Conservation (phyloP, 345 rosid genomes). For the Bruguiera sexangula region DNA sequence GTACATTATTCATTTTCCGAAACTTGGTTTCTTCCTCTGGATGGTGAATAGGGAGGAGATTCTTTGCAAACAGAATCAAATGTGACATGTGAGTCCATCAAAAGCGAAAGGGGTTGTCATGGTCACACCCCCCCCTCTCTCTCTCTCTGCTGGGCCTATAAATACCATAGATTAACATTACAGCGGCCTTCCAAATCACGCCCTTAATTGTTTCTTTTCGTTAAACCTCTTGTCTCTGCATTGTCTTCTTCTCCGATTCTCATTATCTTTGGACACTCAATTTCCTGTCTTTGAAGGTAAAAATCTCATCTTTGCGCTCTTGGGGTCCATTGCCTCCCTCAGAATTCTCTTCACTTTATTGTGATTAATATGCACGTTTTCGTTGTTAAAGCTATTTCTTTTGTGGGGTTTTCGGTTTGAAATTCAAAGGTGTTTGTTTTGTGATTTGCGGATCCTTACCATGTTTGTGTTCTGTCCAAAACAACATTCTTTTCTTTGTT, state of each 20-base stretch:
- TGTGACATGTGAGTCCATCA: too few species aligned
- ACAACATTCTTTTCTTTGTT: neutral
- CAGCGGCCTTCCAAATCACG: neutral
- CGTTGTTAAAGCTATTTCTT: neutral
- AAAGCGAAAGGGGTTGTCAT: neutral
- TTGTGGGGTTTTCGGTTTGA: neutral
- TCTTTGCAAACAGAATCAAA: too few species aligned
- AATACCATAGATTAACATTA: neutral
- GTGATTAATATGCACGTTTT: neutral
- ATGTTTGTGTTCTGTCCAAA: neutral
- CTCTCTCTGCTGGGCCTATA: neutral
- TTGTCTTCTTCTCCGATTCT: neutral
- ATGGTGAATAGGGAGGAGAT: too few species aligned
- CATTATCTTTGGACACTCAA: neutral
- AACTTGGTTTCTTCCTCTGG: too few species aligned
- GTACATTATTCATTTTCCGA: too few species aligned
- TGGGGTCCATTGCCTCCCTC: neutral
- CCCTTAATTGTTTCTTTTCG: neutral
- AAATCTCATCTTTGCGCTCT: conserved; percentile 1
- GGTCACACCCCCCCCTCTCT: neutral
- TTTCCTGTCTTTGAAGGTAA: conserved; percentile 17
- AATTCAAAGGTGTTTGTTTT: neutral
- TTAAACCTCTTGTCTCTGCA: neutral
- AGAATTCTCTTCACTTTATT: neutral
- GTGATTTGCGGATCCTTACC: conserved; percentile 1